A percentile compares a stretch with the other conserved stretches of the same genome.
Conservation (phyloP, 306 rosid genomes). For the Prunus dulcis region DNA sequence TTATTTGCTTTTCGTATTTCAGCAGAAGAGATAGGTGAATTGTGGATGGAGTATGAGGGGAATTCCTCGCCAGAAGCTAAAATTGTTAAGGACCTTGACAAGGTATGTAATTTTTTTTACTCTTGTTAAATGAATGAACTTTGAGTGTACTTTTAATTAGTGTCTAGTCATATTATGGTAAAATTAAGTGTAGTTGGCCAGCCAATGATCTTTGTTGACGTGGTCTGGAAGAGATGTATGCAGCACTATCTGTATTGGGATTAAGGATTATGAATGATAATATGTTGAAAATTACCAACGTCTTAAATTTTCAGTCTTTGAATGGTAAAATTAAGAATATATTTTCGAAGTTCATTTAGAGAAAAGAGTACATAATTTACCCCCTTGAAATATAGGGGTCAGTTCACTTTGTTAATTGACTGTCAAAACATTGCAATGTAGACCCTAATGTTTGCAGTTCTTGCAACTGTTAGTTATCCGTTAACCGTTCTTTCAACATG, state of each 20-base stretch:
- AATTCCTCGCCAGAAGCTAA: conserved; percentile 82
- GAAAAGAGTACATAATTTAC: too few species aligned
- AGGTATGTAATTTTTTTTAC: conserved; percentile 38
- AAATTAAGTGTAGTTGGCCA: not conserved
- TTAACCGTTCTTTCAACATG: too few species aligned
- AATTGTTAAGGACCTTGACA: conserved; percentile 90
- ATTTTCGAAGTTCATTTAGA: not conserved
- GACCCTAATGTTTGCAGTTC: too few species aligned
- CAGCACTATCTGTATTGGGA: not conserved
- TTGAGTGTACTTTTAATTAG: conserved; percentile 6
- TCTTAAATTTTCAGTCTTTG: too few species aligned
- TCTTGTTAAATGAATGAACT: conserved; percentile 16
- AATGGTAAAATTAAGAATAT: not conserved
- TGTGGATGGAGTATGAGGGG: conserved; percentile 86
- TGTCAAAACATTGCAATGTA: too few species aligned
- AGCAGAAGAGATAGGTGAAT: conserved; percentile 76
- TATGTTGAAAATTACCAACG: too few species aligned
- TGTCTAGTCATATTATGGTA: not conserved
- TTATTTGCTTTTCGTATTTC: conserved; percentile 21
- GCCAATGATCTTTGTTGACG: not conserved
- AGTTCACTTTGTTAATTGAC: too few species aligned
- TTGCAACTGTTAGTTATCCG: too few species aligned
- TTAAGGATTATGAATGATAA: too few species aligned
- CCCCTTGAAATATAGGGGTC: too few species aligned
- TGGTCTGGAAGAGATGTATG: not conserved